These are phyloP conservation scores for Antitrichia curtipendula DNA, from an alignment of 225 moss, liverwort and hornwort species.

Conservation along the genomic window DNA sequence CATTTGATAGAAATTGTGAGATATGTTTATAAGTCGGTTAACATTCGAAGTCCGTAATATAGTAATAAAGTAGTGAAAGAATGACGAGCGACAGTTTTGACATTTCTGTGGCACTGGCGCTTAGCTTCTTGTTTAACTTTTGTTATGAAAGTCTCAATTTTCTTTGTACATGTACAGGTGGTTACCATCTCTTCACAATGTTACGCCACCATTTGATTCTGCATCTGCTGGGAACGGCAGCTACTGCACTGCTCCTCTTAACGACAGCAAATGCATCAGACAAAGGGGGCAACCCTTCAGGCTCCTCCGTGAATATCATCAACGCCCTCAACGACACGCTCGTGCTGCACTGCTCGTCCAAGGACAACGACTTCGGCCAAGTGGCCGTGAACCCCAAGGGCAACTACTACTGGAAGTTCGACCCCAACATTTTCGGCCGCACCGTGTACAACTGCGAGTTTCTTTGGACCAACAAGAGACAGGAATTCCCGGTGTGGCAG, in stretches of 20 bases:
- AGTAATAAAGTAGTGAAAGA: too few species aligned
- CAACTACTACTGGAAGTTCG: conserved; percentile 22
- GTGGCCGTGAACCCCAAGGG: not conserved
- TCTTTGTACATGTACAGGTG: not conserved
- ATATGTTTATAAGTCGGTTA: not conserved
- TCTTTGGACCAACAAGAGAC: not conserved
- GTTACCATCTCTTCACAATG: not conserved
- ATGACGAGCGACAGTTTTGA: not conserved
- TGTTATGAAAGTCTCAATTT: not conserved
- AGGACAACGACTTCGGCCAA: conserved; percentile 10
- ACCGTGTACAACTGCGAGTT: conserved; percentile 28
- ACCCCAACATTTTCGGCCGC: conserved; percentile 23
- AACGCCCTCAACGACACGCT: conserved; percentile 1
- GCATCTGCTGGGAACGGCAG: not conserved
- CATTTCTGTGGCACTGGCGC: not conserved
- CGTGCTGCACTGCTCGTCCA: conserved; percentile 21
- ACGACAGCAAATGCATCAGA: not conserved
- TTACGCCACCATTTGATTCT: not conserved
- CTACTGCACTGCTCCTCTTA: not conserved
- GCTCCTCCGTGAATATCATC: conserved; percentile 18
- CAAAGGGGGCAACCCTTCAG: not conserved
- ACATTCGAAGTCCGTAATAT: not conserved
- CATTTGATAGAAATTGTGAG: not conserved
- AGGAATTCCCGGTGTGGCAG: conserved; percentile 29
- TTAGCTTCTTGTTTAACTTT: not conserved